Conservation (phyloP, 2,329 filamentous ascomycete genomes). For the Delphinella strobiligena region DNA sequence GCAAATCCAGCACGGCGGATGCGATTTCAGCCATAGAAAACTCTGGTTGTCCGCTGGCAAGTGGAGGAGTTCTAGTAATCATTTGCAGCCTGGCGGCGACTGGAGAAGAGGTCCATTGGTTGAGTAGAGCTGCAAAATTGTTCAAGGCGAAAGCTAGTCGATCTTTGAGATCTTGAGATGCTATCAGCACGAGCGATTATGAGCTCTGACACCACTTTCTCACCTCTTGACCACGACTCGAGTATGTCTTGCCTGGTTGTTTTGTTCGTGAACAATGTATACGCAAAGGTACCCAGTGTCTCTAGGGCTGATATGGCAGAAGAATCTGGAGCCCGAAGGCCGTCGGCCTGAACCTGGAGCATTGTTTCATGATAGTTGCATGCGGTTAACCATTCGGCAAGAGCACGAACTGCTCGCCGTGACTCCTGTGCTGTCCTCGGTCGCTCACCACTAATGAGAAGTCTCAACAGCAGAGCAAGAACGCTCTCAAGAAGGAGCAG, state of each 20-base stretch:
- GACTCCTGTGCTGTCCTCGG: constrained; percentile 10
- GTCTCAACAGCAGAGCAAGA: constrained; percentile 17
- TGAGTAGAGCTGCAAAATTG: constrained; percentile 21
- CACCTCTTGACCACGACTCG: constrained; percentile 5
- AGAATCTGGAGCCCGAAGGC: constrained; percentile 15
- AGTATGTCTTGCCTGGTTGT: constrained; percentile 5
- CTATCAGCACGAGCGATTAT: background rate
- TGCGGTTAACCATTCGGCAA: constrained; percentile 18
- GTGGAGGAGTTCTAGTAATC: constrained; percentile 22
- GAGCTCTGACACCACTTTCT: background rate
- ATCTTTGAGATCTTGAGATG: constrained; percentile 11
- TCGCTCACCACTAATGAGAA: constrained; percentile 14
- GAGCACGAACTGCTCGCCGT: constrained; percentile 13
- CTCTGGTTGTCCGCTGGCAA: constrained; percentile 52
- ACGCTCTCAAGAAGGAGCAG: constrained; percentile 21
- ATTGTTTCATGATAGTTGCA: constrained; percentile 18
- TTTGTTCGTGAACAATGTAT: constrained; percentile 17
- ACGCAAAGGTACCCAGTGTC: constrained; percentile 17
- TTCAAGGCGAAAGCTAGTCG: constrained; percentile 18
- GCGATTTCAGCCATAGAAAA: constrained; percentile 49
- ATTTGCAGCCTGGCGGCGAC: constrained; percentile 17
- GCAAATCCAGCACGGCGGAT: constrained; percentile 42
- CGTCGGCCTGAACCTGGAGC: constrained; percentile 17
- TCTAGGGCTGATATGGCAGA: constrained; percentile 18
- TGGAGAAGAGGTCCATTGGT: constrained; percentile 21